Conservation (phyloP, 2,329 filamentous ascomycete genomes). For the Westerdykella ornata region DNA sequence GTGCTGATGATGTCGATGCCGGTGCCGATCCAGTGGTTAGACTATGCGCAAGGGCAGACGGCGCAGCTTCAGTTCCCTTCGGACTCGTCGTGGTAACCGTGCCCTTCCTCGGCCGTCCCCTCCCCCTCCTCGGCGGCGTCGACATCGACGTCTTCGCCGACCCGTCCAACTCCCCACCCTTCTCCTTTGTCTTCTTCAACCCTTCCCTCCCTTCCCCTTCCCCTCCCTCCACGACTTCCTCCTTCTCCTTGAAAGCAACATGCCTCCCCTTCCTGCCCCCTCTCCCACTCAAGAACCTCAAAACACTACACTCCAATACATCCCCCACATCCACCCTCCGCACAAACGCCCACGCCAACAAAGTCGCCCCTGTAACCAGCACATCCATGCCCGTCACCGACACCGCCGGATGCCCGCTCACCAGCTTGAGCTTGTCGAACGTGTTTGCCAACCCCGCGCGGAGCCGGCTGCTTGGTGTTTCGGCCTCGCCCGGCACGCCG, state of each 20-base stretch:
- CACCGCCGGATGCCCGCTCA: constrained; percentile 53
- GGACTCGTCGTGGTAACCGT: constrained; percentile 7
- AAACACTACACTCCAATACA: constrained; percentile 40
- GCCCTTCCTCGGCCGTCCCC: constrained; percentile 26
- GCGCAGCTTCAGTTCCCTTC: neutral
- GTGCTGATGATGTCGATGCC: neutral
- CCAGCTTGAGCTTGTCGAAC: constrained; percentile 41
- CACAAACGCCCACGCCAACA: constrained; percentile 54
- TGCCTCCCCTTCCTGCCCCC: constrained; percentile 21
- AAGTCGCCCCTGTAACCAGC: constrained; percentile 47
- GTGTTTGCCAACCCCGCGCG: constrained; percentile 20
- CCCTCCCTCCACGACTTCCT: neutral
- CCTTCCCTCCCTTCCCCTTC: constrained; percentile 1
- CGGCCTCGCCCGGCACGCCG: constrained; percentile 41
- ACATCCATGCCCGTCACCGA: constrained; percentile 54
- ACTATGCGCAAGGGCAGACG: neutral
- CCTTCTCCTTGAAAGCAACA: constrained; percentile 14
- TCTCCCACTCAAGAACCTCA: constrained; percentile 21
- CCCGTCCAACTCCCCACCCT: constrained; percentile 5
- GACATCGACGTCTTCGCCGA: constrained; percentile 11
- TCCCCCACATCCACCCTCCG: constrained; percentile 47
- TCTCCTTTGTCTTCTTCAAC: constrained; percentile 1
- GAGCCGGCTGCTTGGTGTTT: constrained; percentile 17
- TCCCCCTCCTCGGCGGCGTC: constrained; percentile 9
- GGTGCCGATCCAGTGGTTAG: too few species aligned